Base-by-base conservation (phyloP, 805 yeast genomes). In the Kazachstania psychrophila region DNA sequence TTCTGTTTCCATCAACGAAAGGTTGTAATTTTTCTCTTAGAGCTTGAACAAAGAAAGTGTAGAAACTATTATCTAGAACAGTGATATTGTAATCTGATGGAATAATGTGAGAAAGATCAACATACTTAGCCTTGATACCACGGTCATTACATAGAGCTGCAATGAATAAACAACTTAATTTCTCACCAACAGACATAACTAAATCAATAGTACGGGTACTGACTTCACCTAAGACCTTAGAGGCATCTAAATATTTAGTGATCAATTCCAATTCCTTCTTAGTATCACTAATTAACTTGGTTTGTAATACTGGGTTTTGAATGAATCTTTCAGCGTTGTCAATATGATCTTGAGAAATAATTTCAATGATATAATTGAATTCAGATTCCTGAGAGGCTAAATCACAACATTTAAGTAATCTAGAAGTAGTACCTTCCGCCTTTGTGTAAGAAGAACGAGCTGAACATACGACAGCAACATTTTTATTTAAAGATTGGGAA, bases 381-480 rank as follows among this genome's bases (percentile, higher is more conserved):
- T 77, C 79, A 11, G 68, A 68, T 44, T 75, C 76, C 38, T 75
- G 54, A 1, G 77, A 62, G 1, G 89, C 85, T 28, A 73, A 52
- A 40, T 88, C 96, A 13, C 96, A 89, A n/a, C 96, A 84, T 29
- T 70, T 62, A 28, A 92, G 61, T 17, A 92, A 68, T 46, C 97
- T 65, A 3, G 94, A 81, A 5, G 98, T 92, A 31, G 98, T 92
- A 35, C 98, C 98, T 58, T 89, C 96, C 16, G 85, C 76, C 56
- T 92, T 92, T 27, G 95, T 81, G 43, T 82, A 72, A 1, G 95
- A 77, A 11, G 96, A 85, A 47, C 98, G 73, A 3, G 98, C 98
- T 23, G 94, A 82, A 60, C 98, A 92, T 3, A 92, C 98, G 17
- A 89, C 94, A 2, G 94, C 96, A 12, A 88, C 95, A 38, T 79